Base-by-base conservation (phyloP, 2,329 filamentous ascomycete genomes). In the Aspergillus sp. region DNA sequence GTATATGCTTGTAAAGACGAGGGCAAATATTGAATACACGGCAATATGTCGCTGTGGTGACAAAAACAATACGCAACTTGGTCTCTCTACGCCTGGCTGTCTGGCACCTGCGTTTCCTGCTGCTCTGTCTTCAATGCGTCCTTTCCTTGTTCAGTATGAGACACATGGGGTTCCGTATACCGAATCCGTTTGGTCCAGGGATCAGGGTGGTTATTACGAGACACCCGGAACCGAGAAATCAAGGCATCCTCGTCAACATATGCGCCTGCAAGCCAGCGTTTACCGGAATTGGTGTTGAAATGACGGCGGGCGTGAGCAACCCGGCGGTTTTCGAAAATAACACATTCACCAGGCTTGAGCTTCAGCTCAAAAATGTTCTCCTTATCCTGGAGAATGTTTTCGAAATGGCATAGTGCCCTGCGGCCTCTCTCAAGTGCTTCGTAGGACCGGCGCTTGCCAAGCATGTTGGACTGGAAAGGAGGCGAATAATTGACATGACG, bases 261-360 rank as follows among this genome's bases (percentile, higher is more conserved):
- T 0, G 88, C 79, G 5, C 93, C 93, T 54, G 88, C 86, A 43
- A 97, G 68, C 87, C 88, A 95, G 41, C 91, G 75, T 48, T 82
- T 77, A 1, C 87, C 87, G 6, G 76, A 74, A 4, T 45, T 46
- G 13, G 62, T 59, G 45, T 91, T 82, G 65, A 97, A 97, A 28
- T 82, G 79, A 11, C 74, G 77, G 4, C 93, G 75, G 0, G 90
- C 91, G 70, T 97, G 93, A 60, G 95, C 66, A n/a, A 95, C 75
- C 12, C 91, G 77, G 46, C 82, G 70, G 61, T 97, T 97, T 62
- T 95, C 85, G 61, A 98, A 97, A n/a, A 98, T 76, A 9, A 90
- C 90, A 61, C 89, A 95, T 59, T 95, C 87, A 3, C 91, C 93
- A 4, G 86, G 82, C 42, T 81, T 72, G 65, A 96, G 72, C 65